These are phyloP conservation scores for Akanthomyces dipterigenus DNA, from an alignment of 2,329 filamentous ascomycete genomes.

Conservation along the genomic window DNA sequence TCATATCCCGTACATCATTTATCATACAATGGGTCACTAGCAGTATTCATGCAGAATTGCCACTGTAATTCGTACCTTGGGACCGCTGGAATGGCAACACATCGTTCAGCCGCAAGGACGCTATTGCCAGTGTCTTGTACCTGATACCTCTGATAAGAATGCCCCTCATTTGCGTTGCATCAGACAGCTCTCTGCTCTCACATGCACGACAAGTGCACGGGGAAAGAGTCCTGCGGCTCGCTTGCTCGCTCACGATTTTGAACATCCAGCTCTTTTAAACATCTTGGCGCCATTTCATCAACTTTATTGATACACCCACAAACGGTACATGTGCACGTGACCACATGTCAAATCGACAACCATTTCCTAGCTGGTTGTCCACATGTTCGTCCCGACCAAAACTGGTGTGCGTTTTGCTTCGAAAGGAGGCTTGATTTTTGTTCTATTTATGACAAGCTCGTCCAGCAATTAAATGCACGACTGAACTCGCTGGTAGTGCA, in stretches of 20 bases:
- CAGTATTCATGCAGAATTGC: background rate
- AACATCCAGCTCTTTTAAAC: too few species aligned
- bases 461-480: background rate
- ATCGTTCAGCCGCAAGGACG: background rate
- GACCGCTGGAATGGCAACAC: background rate
- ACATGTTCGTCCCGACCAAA: background rate
- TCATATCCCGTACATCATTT: too few species aligned
- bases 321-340: background rate
- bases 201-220: background rate
- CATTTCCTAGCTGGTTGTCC: background rate
- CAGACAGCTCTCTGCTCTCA: background rate
- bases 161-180: slow-evolving; percentile 6
- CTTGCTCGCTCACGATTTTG: too few species aligned
- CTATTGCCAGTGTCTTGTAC: background rate
- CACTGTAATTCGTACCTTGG: too few species aligned
- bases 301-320: background rate
- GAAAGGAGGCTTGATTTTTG: background rate
- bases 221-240: too few species aligned
- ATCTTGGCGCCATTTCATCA: background rate
- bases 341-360: background rate
- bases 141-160: background rate
- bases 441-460: background rate
- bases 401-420: background rate
- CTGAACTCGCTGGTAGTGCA: background rate
- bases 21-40: too few species aligned